Base-by-base conservation (phyloP, 108 stramenopile species). In the Nitzschia sp. region DNA sequence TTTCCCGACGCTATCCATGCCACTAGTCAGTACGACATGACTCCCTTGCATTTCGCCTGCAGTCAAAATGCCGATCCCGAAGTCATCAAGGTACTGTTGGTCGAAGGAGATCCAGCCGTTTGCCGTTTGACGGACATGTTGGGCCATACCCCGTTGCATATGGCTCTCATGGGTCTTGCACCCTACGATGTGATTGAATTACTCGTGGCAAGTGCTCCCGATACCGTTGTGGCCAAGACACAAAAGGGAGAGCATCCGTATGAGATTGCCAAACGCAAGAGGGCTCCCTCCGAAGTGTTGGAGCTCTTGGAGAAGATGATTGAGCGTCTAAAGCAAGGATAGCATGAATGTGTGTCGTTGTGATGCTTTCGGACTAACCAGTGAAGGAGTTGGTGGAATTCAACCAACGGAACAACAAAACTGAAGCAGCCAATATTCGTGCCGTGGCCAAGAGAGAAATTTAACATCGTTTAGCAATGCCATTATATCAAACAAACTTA, bases 111-210 rank as follows among this genome's bases (percentile, higher is more conserved):
- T 58, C 44, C 68, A 5, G 63, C 60, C 5, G 47, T 73, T 15
- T 76, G 75, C 23, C 56, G 46, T 16, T 17, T 74, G 26, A 56
- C 63, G 8, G 79, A 80, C 60, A 54, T 71, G 46, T 21, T 70
- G 25, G 79, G 79, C 21, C 63, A 74, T 30, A 75, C 73, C n/a
- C 79, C 79, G 5, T 47, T 80, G 52, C 79, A 80, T 45, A 58
- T 80, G 68, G 73, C 73, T 11, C n/a, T 80, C n/a, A 66, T 70
- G 69, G 64, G 65, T 23, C 35, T 69, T 28, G 73, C 73, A 1
- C 62, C 74, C 8, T 64, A 69, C 53, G 73, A 80, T 21, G 66
- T 71, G 31, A 62, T 80, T 34, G 68, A 75, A 61, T 63, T 75
- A 11, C 47, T 80, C 41, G 79, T 80, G 13, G 63, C 62, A 1